Percentiles rank a stretch among this genome's conserved stretches.
phyloP scores from a whole-genome alignment of 306 rosid species.

The Sesbania bispinosa region DNA sequence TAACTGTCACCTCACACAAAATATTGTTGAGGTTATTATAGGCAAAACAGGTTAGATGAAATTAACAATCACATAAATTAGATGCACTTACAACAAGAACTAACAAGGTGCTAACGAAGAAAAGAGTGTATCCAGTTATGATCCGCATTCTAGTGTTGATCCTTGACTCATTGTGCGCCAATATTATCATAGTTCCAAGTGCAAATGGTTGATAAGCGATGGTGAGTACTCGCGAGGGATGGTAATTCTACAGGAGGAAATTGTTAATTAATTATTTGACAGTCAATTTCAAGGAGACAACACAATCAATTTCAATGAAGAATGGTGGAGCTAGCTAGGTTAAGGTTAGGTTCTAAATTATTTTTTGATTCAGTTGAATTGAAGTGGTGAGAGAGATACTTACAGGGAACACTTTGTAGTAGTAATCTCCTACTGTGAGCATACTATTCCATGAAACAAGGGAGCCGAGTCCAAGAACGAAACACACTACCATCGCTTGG shows the following conservation, averaged over 20 bases:
- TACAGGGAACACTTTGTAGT: slow-evolving; percentile 68
- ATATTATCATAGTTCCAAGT: slow-evolving; percentile 34
- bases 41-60: background rate
- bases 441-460: slow-evolving; percentile 60
- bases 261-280: background rate
- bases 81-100: slow-evolving; percentile 25
- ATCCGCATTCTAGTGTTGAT: slow-evolving; percentile 61
- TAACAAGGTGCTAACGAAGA: background rate
- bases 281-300: background rate
- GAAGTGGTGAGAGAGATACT: background rate
- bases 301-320: background rate
- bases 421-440: slow-evolving; percentile 73
- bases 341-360: too few relatives aligned
- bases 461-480: slow-evolving; percentile 72
- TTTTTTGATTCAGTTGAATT: background rate
- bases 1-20: slow-evolving; percentile 44
- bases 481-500: slow-evolving; percentile 50
- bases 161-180: slow-evolving; percentile 60
- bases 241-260: slow-evolving; percentile 10
- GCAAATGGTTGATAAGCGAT: slow-evolving; percentile 70
- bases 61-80: background rate
- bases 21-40: background rate
- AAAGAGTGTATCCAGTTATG: slow-evolving; percentile 47
- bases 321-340: too few relatives aligned
- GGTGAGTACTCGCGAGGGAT: slow-evolving; percentile 74